Evolutionary conservation across 1,139 yeast species (phyloP), one percentile per base, ranked within the genome.

Genomic region (Candida pseudocylindracea): DNA sequence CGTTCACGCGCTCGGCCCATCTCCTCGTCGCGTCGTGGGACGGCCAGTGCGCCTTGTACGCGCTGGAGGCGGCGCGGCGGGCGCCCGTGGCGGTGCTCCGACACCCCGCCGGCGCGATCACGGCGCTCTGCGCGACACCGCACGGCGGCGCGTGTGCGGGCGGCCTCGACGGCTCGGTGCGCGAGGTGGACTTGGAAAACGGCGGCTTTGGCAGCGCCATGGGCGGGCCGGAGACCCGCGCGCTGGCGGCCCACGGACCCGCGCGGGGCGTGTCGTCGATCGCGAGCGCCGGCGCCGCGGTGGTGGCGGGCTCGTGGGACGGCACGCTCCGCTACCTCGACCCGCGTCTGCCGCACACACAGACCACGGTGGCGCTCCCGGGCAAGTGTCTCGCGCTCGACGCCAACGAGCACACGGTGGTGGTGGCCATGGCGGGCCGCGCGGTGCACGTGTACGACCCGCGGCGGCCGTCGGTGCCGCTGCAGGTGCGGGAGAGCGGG

Each of bases 331-430:
- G 57, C 33, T 48, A 56, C 29, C 37, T 56, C 8, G 63, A 57
- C 37, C 41, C 47, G 7, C 41, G 60, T 34, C 39, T 37, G 27
- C 41, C 40, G 26, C 39, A 38, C 15, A 38, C 42, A n/a, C 37
- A 41, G 11, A 36, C 32, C 2, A 31, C 29, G 20, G 32, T 29
- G 12, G 30, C 29, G 7, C 32, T 36, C n/a, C 31, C 30, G 26
- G 60, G 60, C 9, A 80, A 79, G 45, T 68, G 76, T 10, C 63
- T 72, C 38, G 60, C 72, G 5, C 63, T 79, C 72, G 91, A 76
- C 42, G 49, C 66, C 2, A 54, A 64, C 7, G 51, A 49, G 8
- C 50, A 58, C 13, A 50, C 51, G 35, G 42, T 76, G 13, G 66
- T 73, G 1, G 60, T 75, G 26, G 80, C 72, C 1, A 55, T 69